Percentiles rank a stretch among this genome's conserved stretches.
phyloP scores from a whole-genome alignment of 495 filamentous ascomycete genomes.

The Chaetomium tenue region DNA sequence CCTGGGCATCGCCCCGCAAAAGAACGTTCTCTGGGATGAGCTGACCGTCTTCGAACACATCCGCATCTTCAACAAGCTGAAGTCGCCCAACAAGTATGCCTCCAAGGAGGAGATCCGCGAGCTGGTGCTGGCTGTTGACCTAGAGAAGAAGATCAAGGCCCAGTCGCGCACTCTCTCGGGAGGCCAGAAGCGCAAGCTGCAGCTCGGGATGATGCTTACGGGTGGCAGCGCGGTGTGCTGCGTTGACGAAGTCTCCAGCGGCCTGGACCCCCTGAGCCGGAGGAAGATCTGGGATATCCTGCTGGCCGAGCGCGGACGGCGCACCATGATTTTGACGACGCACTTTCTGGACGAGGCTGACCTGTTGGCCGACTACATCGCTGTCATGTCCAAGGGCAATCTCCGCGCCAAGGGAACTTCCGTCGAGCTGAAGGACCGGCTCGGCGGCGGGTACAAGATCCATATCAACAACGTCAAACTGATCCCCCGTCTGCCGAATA shows the following conservation, averaged over 20 bases:
- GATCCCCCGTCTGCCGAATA: conserved; percentile 47
- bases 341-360: conserved; percentile 82
- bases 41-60: conserved; percentile 82
- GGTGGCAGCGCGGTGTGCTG: conserved; percentile 82
- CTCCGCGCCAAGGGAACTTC: conserved; percentile 72
- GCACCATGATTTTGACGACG: conserved; percentile 82
- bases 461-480: conserved; percentile 58
- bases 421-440: conserved; percentile 66
- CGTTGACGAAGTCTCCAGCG: conserved; percentile 82
- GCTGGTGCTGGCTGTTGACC: conserved; percentile 65
- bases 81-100: conserved; percentile 55
- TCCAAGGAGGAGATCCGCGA: conserved; percentile 53
- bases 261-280: conserved; percentile 75
- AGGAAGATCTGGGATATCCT: conserved; percentile 90
- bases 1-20: conserved; percentile 83
- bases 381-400: conserved; percentile 69
- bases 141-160: conserved; percentile 65
- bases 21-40: conserved; percentile 86
- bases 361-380: conserved; percentile 72
- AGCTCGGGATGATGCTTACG: conserved; percentile 90
- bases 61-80: conserved; percentile 72
- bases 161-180: conserved; percentile 70
- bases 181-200: conserved; percentile 86
- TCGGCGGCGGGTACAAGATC: conserved; percentile 75
- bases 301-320: conserved; percentile 68